phyloP scores from a whole-genome alignment of 139 green algal genomes.

The Chlorella sp. region DNA sequence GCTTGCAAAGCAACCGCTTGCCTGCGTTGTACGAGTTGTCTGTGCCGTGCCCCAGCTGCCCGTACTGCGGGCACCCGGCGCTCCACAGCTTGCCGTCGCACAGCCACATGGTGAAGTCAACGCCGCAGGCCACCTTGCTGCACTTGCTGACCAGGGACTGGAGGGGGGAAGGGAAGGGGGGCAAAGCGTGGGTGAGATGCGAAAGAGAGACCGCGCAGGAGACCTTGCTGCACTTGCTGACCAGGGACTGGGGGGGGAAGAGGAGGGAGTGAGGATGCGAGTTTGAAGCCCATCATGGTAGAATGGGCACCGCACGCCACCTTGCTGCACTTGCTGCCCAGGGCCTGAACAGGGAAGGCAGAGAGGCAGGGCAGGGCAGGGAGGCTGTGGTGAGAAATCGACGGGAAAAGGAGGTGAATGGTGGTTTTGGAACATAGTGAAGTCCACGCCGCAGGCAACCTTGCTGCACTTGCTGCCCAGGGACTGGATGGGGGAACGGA shows the following conservation, averaged over 20 bases:
- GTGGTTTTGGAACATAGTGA: too few relatives aligned
- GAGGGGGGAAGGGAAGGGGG: neutral
- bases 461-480: constrained; percentile 59
- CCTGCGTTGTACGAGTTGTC: constrained; percentile 90
- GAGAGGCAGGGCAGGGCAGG: neutral
- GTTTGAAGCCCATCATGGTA: too few relatives aligned
- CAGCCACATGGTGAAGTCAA: constrained; percentile 93
- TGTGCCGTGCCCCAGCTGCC: constrained; percentile 91
- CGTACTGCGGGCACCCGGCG: constrained; percentile 68
- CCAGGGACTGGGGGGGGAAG: constrained; percentile 36
- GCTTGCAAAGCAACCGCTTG: neutral
- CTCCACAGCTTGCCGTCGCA: constrained; percentile 49
- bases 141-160: constrained; percentile 61
- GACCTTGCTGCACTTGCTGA: constrained; percentile 67
- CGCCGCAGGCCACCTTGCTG: constrained; percentile 76
- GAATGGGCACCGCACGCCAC: too few relatives aligned
- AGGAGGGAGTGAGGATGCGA: too few relatives aligned
- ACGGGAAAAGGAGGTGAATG: neutral
- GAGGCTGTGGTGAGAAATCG: neutral
- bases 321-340: neutral
- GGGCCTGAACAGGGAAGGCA: neutral
- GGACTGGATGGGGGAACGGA: constrained; percentile 29
- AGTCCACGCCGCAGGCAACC: constrained; percentile 88
- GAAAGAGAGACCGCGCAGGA: constrained; percentile 64
- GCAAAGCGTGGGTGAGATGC: neutral